A percentile compares a stretch with the other conserved stretches of the same genome.
These are phyloP conservation scores for Hyphochytrium catenoides DNA, from an alignment of 352 stramenopile genomes.

Conservation along the genomic window DNA sequence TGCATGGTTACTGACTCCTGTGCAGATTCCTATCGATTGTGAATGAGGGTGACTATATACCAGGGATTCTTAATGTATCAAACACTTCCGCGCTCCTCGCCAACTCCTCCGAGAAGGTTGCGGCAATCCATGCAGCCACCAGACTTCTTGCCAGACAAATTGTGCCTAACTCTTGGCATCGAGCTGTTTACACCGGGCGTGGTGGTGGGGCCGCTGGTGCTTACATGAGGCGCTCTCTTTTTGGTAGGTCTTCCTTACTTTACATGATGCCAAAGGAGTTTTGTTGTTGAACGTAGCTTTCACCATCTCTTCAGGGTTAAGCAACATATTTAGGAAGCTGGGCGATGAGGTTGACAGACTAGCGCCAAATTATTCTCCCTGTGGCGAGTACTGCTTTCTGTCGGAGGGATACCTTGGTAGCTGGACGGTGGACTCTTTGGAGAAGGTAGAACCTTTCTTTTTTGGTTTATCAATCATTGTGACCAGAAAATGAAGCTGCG, in stretches of 20 bases:
- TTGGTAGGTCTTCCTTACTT: slow-evolving; percentile 34
- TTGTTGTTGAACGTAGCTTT: no score
- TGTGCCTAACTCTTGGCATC: slow-evolving; percentile 10
- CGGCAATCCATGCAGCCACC: slow-evolving; percentile 51
- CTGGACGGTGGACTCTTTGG: slow-evolving; percentile 20
- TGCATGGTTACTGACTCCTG: slow-evolving; percentile 4
- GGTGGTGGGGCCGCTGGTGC: not conserved
- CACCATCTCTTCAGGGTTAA: slow-evolving; percentile 39
- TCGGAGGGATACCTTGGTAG: slow-evolving; percentile 24
- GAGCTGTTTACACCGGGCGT: slow-evolving; percentile 2
- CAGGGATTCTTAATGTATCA: slow-evolving; percentile 46
- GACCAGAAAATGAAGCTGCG: no score
- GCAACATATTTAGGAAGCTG: slow-evolving; percentile 55
- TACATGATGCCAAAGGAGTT: no score
- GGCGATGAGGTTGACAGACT: slow-evolving; percentile 37
- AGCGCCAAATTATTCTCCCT: slow-evolving; percentile 33
- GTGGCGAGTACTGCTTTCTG: slow-evolving; percentile 45
- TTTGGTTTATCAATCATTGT: no score
- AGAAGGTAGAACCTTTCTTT: no score
- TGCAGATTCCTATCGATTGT: no score
- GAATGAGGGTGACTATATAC: slow-evolving; percentile 61
- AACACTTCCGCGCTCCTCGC: slow-evolving; percentile 39
- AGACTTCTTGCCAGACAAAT: slow-evolving; percentile 38
- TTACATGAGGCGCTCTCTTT: slow-evolving; percentile 2
- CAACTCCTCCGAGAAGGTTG: slow-evolving; percentile 43